Conservation (phyloP, 2,329 filamentous ascomycete genomes). For the Epichloe festucae region DNA sequence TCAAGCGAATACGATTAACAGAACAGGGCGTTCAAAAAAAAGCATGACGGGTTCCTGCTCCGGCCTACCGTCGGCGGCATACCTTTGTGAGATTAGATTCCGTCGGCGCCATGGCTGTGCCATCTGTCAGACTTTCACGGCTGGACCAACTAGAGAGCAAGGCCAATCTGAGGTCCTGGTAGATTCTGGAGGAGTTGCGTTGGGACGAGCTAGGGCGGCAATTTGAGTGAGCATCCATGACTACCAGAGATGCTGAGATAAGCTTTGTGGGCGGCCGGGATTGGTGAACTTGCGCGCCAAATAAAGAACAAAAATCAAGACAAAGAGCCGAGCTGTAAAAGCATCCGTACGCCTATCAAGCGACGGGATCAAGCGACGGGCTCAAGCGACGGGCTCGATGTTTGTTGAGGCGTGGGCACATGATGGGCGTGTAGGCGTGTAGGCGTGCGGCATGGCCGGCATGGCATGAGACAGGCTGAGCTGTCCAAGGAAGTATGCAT, state of each 20-base stretch:
- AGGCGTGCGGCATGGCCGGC: neutral
- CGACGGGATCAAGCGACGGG: neutral
- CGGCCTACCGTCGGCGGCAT: slow-evolving; percentile 5
- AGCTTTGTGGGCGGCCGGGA: neutral
- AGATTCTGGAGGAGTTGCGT: slow-evolving; percentile 33
- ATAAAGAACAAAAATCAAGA: neutral
- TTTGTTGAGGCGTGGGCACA: neutral
- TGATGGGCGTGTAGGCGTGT: neutral
- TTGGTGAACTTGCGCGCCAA: neutral
- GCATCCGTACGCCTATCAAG: neutral
- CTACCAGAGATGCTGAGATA: no score
- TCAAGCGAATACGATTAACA: neutral
- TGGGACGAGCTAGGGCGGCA: slow-evolving; percentile 31
- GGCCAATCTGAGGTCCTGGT: slow-evolving; percentile 33
- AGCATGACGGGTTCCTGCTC: neutral
- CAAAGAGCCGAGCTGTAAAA: no score
- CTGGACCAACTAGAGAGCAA: slow-evolving; percentile 23
- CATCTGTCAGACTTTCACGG: slow-evolving; percentile 18
- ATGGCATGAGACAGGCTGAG: neutral
- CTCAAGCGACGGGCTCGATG: slow-evolving; percentile 4
- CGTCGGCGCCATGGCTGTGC: slow-evolving; percentile 17
- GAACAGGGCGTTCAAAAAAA: neutral
- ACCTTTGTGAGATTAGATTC: slow-evolving; percentile 24
- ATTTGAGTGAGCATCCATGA: slow-evolving; percentile 41
- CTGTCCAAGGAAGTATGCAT: neutral